Base-by-base conservation (phyloP, 2,329 filamentous ascomycete species). In the Stagonosporopsis vannaccii region DNA sequence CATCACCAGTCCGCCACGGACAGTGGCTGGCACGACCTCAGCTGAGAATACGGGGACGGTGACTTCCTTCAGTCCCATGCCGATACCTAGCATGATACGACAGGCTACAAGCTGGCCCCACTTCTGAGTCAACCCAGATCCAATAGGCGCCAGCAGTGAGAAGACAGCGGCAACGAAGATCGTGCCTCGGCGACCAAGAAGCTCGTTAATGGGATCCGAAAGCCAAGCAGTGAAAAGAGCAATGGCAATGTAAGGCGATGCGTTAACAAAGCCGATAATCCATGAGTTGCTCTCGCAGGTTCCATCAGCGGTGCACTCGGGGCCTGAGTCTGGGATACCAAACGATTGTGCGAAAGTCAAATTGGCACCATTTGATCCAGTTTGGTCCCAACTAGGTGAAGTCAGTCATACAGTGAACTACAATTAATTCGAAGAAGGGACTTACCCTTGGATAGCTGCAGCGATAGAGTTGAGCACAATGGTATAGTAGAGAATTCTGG, bases 391-490 rank as follows among this genome's bases (percentile, higher is more conserved):
- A 19, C 87, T 43, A 13, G 15, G 4, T 6, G 12, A 19, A 56
- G 17, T 54, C 59, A 6, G 85, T 87, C 70, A 84, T 19, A 17
- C 20, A 37, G 19, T n/a, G n/a, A n/a, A n/a, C n/a, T n/a, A n/a
- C n/a, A n/a, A n/a, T n/a, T n/a, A n/a, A n/a, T n/a, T n/a, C n/a
- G n/a, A n/a, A 19, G 20, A 15, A n/a, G 26, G 25, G 32, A 32
- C 41, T 39, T 28, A 51, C 32, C 50, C 86, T 30, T 79, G 75
- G 25, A 90, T 86, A n/a, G 87, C 87, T 6, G 88, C 88, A 36
- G 86, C 87, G 51, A 90, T 84, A 11, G 88, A 90, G 70, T 87
- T 89, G 32, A 86, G 84, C 7, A 85, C 77, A 60, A 91, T 87
- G 48, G 88, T 90, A 51, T 87, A 78, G 72, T 87, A 88, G 2